Evolutionary conservation across 495 filamentous ascomycete species (phyloP), one percentile per base, ranked within the genome.

Genomic region (Hypoxylon fragiforme): DNA sequence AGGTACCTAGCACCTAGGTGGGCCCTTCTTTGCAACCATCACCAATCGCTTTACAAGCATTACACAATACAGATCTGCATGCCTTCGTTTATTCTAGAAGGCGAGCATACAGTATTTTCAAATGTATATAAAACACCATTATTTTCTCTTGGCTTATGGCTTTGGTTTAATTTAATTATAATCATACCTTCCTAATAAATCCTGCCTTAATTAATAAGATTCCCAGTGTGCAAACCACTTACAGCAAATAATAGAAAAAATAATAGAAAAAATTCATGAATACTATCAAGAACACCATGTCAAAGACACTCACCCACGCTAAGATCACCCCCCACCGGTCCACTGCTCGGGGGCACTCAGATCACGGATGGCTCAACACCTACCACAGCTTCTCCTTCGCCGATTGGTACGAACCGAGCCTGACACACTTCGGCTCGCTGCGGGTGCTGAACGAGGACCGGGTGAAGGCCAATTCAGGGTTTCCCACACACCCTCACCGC

Each of bases 311-410:
- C 54, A 56, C 74, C 19, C 77, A 86, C 76, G 83, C 82, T 37
- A 84, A 80, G 58, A 83, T 89, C 66, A 76, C 77, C 19, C 76
- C 78, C 16, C 85, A 84, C 61, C 78, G 73, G 55, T 87, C 83
- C 26, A 64, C 65, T 30, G 76, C 79, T 22, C 79, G 88, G 38
- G 89, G 88, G 31, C 87, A 91, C 66, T 77, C 81, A 50, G 80
- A 91, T 64, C 85, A 90, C 68, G 87, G 85, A 66, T 92, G 88
- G 88, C 82, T 91, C n/a, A 85, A 91, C 69, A 84, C 81, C 16
- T 91, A 85, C 73, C 89, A 92, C 74, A 89, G 85, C 48, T 92
- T 95, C 78, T 81, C 77, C 69, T 91, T 92, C 66, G 87, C 87
- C 50, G 69, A 71, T 53, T 91, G 90, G 78, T 81, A 82, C 72